Conservation (phyloP, 2,329 filamentous ascomycete species). For the Huntiella savannae region DNA sequence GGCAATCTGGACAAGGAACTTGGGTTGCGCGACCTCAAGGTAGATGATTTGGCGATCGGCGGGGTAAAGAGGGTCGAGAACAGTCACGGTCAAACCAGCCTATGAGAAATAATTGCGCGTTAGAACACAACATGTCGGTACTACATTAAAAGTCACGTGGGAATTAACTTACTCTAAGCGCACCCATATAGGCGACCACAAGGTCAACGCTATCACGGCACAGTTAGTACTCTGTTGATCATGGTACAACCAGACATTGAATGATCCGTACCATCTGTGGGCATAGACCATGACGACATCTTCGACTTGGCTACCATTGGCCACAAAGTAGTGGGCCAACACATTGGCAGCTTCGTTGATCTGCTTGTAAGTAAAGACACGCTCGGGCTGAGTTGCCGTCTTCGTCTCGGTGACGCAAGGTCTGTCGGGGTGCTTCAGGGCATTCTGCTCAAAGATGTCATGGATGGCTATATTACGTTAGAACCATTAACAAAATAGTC, state of each 20-base stretch:
- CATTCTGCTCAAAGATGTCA: slow-evolving; percentile 49
- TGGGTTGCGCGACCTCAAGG: slow-evolving; percentile 59
- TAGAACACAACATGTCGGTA: not conserved
- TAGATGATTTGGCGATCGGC: slow-evolving; percentile 36
- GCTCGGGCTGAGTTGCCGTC: slow-evolving; percentile 27
- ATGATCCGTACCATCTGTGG: slow-evolving; percentile 42
- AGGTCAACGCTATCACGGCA: slow-evolving; percentile 31
- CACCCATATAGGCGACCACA: slow-evolving; percentile 58
- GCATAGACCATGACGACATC: slow-evolving; percentile 92
- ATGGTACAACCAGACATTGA: too few relatives aligned
- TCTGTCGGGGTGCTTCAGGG: slow-evolving; percentile 44
- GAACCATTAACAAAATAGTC: not conserved
- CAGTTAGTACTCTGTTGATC: not conserved
- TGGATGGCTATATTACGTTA: slow-evolving; percentile 35
- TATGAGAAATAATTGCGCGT: slow-evolving; percentile 23
- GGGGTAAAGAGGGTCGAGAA: slow-evolving; percentile 69
- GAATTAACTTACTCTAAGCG: slow-evolving; percentile 21
- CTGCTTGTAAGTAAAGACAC: slow-evolving; percentile 64
- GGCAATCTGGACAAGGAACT: slow-evolving; percentile 52
- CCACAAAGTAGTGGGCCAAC: slow-evolving; percentile 59
- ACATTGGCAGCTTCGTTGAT: slow-evolving; percentile 73
- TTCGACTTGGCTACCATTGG: slow-evolving; percentile 52
- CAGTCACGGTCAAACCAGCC: slow-evolving; percentile 42
- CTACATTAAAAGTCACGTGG: not conserved
- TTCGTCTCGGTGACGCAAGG: slow-evolving; percentile 31